Evolutionary conservation across 2,329 filamentous ascomycete species (phyloP).

Genomic region (Lasiodiplodia theobromae): DNA sequence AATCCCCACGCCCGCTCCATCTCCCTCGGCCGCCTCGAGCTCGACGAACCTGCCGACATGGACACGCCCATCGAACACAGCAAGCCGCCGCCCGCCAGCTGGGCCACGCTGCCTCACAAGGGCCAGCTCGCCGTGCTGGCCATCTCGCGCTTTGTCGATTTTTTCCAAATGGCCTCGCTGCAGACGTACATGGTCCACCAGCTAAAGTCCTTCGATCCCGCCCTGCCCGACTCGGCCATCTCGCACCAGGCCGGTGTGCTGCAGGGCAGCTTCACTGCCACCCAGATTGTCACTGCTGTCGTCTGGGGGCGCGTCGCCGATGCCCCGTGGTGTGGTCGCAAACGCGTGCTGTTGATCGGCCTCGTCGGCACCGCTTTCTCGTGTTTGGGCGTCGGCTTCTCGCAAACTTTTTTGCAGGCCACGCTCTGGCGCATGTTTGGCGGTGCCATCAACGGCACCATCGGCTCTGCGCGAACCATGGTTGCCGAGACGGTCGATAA

Average conservation of each 20-base stretch:
- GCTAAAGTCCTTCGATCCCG: conserved; percentile 50
- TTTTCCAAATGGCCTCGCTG: conserved; percentile 53
- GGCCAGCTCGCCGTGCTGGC: conserved; percentile 49
- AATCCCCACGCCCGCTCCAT: conserved; percentile 23
- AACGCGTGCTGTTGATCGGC: conserved; percentile 50
- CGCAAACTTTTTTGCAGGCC: conserved; percentile 49
- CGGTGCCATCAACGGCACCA: conserved; percentile 51
- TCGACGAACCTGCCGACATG: conserved; percentile 23
- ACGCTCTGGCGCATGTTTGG: conserved; percentile 49
- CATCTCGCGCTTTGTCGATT: conserved; percentile 52
- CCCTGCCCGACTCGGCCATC: conserved; percentile 56
- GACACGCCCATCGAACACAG: conserved; percentile 27
- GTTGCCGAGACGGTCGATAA: conserved; percentile 50
- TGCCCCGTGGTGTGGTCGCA: conserved; percentile 53
- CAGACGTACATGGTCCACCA: conserved; percentile 55
- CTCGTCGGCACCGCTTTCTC: conserved; percentile 48
- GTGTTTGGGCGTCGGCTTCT: conserved; percentile 50
- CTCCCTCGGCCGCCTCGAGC: conserved; percentile 27
- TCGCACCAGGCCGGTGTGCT: conserved; percentile 52
- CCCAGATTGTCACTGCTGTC: conserved; percentile 52
- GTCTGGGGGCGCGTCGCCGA: conserved; percentile 52
- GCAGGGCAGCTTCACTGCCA: conserved; percentile 51
- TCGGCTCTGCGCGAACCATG: conserved; percentile 52
- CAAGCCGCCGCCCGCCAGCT: conserved; percentile 39
- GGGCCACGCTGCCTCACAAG: conserved; percentile 51